Percentiles rank a stretch among this genome's conserved stretches.
Conservation (phyloP, 495 filamentous ascomycete species). For the Daldinia concentrica region DNA sequence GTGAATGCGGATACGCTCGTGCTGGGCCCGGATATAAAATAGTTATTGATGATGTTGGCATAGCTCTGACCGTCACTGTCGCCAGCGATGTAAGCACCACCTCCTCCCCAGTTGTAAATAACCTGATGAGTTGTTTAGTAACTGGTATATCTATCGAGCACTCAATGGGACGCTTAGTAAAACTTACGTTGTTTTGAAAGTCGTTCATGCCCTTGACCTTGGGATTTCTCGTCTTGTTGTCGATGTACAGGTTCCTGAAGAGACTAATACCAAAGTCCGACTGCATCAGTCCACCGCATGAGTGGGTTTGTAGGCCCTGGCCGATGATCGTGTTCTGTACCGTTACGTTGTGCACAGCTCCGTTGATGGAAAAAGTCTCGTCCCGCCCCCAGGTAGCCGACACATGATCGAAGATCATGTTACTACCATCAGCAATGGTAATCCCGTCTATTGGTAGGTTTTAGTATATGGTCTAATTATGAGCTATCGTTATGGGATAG, state of each 20-base stretch:
- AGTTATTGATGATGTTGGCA: slow-evolving; percentile 55
- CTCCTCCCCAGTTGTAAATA: slow-evolving; percentile 53
- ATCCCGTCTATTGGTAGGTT: slow-evolving; percentile 39
- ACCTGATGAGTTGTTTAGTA: slow-evolving; percentile 24
- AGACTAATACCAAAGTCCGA: slow-evolving; percentile 44
- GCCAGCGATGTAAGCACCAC: slow-evolving; percentile 50
- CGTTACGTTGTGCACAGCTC: slow-evolving; percentile 51
- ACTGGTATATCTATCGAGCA: not conserved
- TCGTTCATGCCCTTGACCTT: slow-evolving; percentile 46
- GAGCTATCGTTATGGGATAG: not conserved
- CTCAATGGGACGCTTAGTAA: not conserved
- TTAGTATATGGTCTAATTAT: not conserved
- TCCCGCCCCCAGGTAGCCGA: slow-evolving; percentile 50
- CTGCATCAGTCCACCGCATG: slow-evolving; percentile 45
- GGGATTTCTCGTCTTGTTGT: slow-evolving; percentile 51
- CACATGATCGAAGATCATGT: slow-evolving; percentile 55
- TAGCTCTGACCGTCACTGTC: slow-evolving; percentile 49
- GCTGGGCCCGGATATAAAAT: slow-evolving; percentile 55
- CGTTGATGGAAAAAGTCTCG: slow-evolving; percentile 50
- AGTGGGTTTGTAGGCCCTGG: slow-evolving; percentile 50
- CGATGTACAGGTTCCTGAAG: slow-evolving; percentile 54
- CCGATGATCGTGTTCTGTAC: slow-evolving; percentile 56
- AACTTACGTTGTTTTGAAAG: slow-evolving; percentile 43
- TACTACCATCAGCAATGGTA: slow-evolving; percentile 50
- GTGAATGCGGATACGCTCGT: slow-evolving; percentile 50